Percentiles rank a stretch among this genome's conserved stretches.
These are phyloP conservation scores for Penicillium fimorum DNA, from an alignment of 495 filamentous ascomycete genomes.

Conservation along the genomic window DNA sequence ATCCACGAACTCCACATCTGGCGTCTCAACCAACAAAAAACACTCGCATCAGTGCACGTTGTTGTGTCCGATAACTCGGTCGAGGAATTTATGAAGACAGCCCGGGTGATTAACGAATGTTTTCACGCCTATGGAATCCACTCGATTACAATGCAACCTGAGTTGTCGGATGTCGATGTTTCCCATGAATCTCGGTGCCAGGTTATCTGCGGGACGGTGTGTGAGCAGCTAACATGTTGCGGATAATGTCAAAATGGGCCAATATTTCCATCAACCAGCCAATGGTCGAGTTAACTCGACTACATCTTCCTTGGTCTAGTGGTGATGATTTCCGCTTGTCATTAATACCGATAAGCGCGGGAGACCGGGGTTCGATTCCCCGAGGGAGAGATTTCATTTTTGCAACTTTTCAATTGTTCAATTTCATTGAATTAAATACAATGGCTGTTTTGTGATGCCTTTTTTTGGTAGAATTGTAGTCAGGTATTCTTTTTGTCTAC, in stretches of 20 bases:
- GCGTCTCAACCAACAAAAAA: slow-evolving; percentile 51
- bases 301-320: slow-evolving; percentile 46
- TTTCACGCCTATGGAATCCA: slow-evolving; percentile 55
- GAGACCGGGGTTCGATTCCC: slow-evolving; percentile 58
- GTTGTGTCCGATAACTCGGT: slow-evolving; percentile 39
- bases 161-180: slow-evolving; percentile 20
- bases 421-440: too few species aligned
- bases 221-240: slow-evolving; percentile 37
- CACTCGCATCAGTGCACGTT: slow-evolving; percentile 51
- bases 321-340: slow-evolving; percentile 58
- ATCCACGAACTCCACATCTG: slow-evolving; percentile 56
- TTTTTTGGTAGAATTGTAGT: too few species aligned
- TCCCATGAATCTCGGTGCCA: slow-evolving; percentile 26
- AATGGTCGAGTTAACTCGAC: slow-evolving; percentile 34
- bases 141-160: slow-evolving; percentile 51
- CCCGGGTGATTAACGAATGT: slow-evolving; percentile 46
- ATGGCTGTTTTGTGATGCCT: too few species aligned
- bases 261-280: slow-evolving; percentile 11
- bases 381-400: slow-evolving; percentile 36
- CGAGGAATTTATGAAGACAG: slow-evolving; percentile 36
- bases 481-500: too few species aligned
- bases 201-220: slow-evolving; percentile 32
- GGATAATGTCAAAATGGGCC: slow-evolving; percentile 6
- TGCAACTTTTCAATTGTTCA: neutral
- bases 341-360: slow-evolving; percentile 44